Evolutionary conservation across 441 rosid genomes (phyloP).

Genomic region (Populus tomentosa): DNA sequence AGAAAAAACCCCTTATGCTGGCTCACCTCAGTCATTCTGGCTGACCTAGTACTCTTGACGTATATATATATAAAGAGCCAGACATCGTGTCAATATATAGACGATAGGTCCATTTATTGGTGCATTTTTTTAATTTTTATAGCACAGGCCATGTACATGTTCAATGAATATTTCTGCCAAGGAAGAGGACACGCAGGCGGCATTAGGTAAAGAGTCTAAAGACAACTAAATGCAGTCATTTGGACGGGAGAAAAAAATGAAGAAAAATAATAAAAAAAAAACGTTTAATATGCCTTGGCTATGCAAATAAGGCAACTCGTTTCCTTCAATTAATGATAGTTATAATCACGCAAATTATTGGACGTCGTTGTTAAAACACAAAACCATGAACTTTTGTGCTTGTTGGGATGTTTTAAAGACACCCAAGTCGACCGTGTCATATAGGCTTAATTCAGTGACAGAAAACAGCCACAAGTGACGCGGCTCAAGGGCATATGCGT

Average conservation of each 20-base stretch:
- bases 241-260: not conserved
- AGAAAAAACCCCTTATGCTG: not conserved
- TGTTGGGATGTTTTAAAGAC: no score
- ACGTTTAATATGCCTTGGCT: not conserved
- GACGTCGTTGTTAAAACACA: no score
- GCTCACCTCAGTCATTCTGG: not conserved
- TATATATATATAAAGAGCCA: no score
- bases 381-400: no score
- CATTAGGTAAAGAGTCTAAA: not conserved
- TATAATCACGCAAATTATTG: no score
- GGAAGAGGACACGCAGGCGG: not conserved
- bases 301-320: not conserved
- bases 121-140: not conserved
- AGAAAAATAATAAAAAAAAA: no score
- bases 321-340: not conserved
- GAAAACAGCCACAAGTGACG: no score
- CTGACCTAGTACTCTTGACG: not conserved
- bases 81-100: not conserved
- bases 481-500: no score
- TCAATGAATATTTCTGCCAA: not conserved
- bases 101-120: not conserved
- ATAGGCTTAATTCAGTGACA: no score
- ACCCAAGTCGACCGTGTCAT: no score
- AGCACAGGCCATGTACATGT: not conserved
- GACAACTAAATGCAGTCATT: not conserved